A percentile compares a stretch with the other conserved stretches of the same genome.
Conservation (phyloP, 768 basidiomycete species). For the Tephrocybe sp. region DNA sequence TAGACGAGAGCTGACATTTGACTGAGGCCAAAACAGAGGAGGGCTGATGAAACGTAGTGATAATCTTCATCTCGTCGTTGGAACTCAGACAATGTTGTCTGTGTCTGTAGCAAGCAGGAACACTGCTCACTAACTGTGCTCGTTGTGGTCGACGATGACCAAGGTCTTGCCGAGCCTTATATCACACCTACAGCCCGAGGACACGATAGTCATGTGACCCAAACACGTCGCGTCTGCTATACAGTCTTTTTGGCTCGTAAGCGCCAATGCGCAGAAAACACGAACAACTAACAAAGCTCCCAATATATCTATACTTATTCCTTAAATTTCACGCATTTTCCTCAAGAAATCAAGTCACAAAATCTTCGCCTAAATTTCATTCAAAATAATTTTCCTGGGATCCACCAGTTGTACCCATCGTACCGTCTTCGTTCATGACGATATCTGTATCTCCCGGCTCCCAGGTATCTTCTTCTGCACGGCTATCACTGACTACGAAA, state of each 20-base stretch:
- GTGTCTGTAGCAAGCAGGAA: background rate
- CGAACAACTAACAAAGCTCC: too few relatives aligned
- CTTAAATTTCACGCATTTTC: too few relatives aligned
- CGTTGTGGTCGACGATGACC: conserved; percentile 5
- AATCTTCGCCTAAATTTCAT: too few relatives aligned
- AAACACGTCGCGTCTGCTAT: background rate
- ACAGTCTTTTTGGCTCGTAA: too few relatives aligned
- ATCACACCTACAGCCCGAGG: background rate
- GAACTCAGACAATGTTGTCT: too few relatives aligned
- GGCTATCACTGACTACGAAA: conserved; percentile 38
- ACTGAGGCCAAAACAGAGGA: conserved; percentile 71
- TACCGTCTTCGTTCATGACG: conserved; percentile 60
- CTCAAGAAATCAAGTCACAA: too few relatives aligned
- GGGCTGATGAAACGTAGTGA: conserved; percentile 75
- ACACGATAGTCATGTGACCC: background rate
- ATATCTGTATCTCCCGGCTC: conserved; percentile 31
- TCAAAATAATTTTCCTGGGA: too few relatives aligned
- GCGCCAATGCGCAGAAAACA: too few relatives aligned
- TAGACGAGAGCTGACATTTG: conserved; percentile 61
- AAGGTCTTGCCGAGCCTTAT: background rate
- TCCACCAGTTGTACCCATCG: conserved; percentile 44
- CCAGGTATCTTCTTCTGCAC: conserved; percentile 16
- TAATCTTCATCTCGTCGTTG: conserved; percentile 45
- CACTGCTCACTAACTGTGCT: background rate
- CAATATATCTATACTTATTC: too few relatives aligned